Evolutionary conservation across 2,329 filamentous ascomycete species (phyloP), one percentile per base, ranked within the genome.

Genomic region (Fusarium ramigenum): DNA sequence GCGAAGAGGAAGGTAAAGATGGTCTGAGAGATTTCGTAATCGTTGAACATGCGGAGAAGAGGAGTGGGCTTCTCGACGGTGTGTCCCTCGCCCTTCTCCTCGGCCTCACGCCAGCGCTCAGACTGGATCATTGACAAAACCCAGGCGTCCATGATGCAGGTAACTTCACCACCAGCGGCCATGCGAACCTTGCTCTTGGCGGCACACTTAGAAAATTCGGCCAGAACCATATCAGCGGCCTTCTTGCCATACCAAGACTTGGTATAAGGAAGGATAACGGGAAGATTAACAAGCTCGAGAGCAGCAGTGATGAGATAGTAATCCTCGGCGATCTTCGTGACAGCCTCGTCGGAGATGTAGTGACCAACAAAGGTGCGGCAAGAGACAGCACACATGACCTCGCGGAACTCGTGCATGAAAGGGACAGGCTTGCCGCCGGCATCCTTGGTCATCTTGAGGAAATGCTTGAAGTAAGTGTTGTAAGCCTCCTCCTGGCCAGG

Each of bases 171-270:
- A 78, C 95, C 96, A 61, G 94, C 92, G 77, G 92, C 91, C 93
- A 98, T 97, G 77, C 93, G 92, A 70, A 94, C 92, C 87, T 96
- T 97, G 84, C 93, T 93, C 88, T 98, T 97, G 71, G 94, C 93
- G 52, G 96, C 93, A 80, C 96, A 98, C 84, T 94, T 95, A 81
- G 92, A 85, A 80, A 98, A 98, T 82, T 97, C 95, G 54, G 88
- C 89, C 74, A 98, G 87, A 39, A 97, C 94, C 91, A 97, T 94
- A 79, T 97, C 94, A 66, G 96, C 92, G 36, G 95, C 94, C 86
- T 95, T 97, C 89, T 98, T 97, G 78, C 96, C 96, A 80, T 97
- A 97, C 95, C 95, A 98, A 9, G 95, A 95, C 87, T 95, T 96
- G 81, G 95, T 98, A 87, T 90, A 98, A 43, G 96, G 96, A 44